Percentiles rank a stretch among this genome's conserved stretches.
These are phyloP conservation scores for Tolypocladium inflatum DNA, from an alignment of 2,329 filamentous ascomycete species.

Conservation along the genomic window DNA sequence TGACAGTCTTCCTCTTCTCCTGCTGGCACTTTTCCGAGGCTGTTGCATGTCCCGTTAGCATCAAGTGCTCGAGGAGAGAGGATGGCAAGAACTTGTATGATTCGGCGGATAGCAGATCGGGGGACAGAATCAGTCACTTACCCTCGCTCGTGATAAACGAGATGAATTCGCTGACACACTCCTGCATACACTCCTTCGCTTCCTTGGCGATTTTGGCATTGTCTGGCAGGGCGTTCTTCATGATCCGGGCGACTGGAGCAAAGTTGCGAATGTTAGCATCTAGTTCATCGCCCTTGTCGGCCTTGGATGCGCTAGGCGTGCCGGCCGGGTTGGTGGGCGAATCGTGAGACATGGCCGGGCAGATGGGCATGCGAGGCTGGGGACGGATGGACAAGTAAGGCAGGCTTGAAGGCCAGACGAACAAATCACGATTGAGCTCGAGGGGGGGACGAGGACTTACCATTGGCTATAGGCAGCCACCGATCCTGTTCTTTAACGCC, in stretches of 20 bases:
- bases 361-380: slow-evolving; percentile 19
- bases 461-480: slow-evolving; percentile 99
- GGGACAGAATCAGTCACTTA: slow-evolving; percentile 33
- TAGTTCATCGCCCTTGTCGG: slow-evolving; percentile 43
- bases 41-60: slow-evolving; percentile 28
- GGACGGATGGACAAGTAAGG: slow-evolving; percentile 1
- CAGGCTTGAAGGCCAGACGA: slow-evolving; percentile 15
- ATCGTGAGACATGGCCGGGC: slow-evolving; percentile 50
- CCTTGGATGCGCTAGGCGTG: slow-evolving; percentile 36
- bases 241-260: slow-evolving; percentile 94
- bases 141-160: slow-evolving; percentile 99
- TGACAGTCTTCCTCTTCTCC: slow-evolving; percentile 98
- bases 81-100: neutral
- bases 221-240: slow-evolving; percentile 95
- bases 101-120: neutral
- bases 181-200: slow-evolving; percentile 99
- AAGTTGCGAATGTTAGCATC: slow-evolving; percentile 95
- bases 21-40: slow-evolving; percentile 99
- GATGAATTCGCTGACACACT: slow-evolving; percentile 99
- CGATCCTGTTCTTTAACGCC: slow-evolving; percentile 95
- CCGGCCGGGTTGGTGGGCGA: slow-evolving; percentile 42
- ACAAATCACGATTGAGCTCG: slow-evolving; percentile 35
- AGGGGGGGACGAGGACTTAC: slow-evolving; percentile 51
- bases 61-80: neutral
- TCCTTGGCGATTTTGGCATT: slow-evolving; percentile 99